phyloP scores from a whole-genome alignment of 1,139 yeast genomes.

The Yamadazyma taylorii region DNA sequence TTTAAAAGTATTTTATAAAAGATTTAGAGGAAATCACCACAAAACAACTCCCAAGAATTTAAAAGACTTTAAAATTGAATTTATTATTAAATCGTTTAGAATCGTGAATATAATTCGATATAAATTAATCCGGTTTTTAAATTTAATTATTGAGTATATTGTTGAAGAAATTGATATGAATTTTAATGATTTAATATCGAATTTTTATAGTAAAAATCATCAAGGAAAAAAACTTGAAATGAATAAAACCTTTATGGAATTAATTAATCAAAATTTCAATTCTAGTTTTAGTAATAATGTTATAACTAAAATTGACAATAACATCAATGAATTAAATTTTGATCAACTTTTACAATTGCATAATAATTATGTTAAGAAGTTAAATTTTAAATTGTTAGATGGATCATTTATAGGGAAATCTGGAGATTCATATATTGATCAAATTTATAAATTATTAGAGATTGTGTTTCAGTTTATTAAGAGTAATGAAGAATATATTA shows the following conservation, averaged over 20 bases:
- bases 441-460: constrained; percentile 45
- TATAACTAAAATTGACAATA: constrained; percentile 11
- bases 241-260: constrained; percentile 13
- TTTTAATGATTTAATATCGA: constrained; percentile 25
- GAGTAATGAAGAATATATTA: constrained; percentile 46
- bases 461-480: constrained; percentile 43
- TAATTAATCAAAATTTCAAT: constrained; percentile 5
- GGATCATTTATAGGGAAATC: constrained; percentile 41
- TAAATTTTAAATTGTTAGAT: constrained; percentile 41
- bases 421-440: constrained; percentile 42
- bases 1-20: constrained; percentile 21
- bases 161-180: constrained; percentile 50
- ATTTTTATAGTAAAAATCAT: constrained; percentile 16
- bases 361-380: constrained; percentile 33
- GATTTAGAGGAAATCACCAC: not conserved
- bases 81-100: constrained; percentile 35
- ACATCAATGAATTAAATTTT: constrained; percentile 35
- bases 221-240: constrained; percentile 17
- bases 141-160: constrained; percentile 42
- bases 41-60: constrained; percentile 12
- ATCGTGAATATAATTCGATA: constrained; percentile 46
- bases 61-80: constrained; percentile 24
- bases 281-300: constrained; percentile 15
- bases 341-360: constrained; percentile 51
- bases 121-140: constrained; percentile 46